Evolutionary conservation across 176 grass and related monocot species (phyloP).

Genomic region (Pharus latifolius): DNA sequence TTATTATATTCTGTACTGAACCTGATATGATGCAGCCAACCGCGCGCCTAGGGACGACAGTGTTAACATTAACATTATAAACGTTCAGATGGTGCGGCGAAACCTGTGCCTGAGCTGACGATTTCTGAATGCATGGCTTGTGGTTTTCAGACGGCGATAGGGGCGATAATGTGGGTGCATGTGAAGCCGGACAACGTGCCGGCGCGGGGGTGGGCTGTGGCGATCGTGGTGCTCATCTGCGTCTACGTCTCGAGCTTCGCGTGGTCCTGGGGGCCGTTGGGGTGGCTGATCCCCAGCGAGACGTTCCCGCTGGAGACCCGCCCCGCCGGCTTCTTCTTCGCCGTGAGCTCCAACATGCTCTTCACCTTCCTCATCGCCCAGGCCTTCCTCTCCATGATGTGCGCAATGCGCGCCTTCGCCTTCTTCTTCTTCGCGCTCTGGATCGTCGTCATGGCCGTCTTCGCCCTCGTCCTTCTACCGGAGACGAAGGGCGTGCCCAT

Average conservation of each 20-base stretch:
- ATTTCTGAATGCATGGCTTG: background rate
- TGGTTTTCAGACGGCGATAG: conserved; percentile 6
- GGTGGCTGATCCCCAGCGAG: conserved; percentile 64
- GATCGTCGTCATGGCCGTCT: conserved; percentile 29
- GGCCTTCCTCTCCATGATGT: conserved; percentile 75
- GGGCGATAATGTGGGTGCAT: conserved; percentile 23
- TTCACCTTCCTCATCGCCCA: conserved; percentile 79
- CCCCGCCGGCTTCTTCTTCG: conserved; percentile 31
- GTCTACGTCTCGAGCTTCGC: conserved; percentile 57
- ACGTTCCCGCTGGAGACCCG: conserved; percentile 54
- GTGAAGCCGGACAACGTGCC: background rate
- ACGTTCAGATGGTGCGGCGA: too few species aligned
- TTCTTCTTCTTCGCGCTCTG: conserved; percentile 59
- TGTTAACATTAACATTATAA: too few species aligned
- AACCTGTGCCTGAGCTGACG: too few species aligned
- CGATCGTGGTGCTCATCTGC: conserved; percentile 45
- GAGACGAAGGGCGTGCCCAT: conserved; percentile 60
- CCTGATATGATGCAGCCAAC: too few species aligned
- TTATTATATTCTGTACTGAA: too few species aligned
- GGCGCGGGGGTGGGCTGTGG: background rate
- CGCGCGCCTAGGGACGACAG: too few species aligned
- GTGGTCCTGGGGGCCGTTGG: conserved; percentile 59
- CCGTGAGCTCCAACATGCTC: conserved; percentile 66
- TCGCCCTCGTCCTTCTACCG: conserved; percentile 37
- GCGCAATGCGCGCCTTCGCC: conserved; percentile 22